Evolutionary conservation across 768 basidiomycete species (phyloP).

Genomic region (Mycena polygramma): DNA sequence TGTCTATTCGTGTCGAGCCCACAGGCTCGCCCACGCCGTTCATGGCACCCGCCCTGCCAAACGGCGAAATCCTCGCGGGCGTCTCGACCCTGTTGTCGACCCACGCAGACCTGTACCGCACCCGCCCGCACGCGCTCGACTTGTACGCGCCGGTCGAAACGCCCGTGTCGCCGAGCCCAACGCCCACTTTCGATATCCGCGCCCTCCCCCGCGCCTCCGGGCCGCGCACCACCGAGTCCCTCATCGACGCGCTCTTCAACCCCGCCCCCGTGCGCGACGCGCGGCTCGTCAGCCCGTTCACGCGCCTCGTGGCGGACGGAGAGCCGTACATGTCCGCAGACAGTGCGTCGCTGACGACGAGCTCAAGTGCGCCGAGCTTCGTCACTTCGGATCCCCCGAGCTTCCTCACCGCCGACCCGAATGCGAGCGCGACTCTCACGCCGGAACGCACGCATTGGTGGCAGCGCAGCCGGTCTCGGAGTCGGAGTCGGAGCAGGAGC

Average conservation of each 20-base stretch:
- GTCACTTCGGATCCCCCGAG: not conserved
- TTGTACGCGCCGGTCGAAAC: conserved; percentile 47
- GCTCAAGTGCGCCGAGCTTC: conserved; percentile 9
- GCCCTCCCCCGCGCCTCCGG: conserved; percentile 68
- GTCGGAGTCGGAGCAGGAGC: conserved; percentile 26
- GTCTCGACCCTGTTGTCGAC: conserved; percentile 67
- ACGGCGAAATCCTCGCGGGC: conserved; percentile 79
- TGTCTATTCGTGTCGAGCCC: conserved; percentile 68
- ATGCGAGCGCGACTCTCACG: conserved; percentile 1
- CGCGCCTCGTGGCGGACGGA: conserved; percentile 45
- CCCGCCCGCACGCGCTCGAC: conserved; percentile 65
- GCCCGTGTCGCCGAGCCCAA: conserved; percentile 21
- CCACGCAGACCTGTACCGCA: conserved; percentile 60
- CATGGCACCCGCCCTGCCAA: conserved; percentile 75
- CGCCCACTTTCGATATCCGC: conserved; percentile 51
- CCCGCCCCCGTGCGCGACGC: conserved; percentile 65
- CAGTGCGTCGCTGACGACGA: not conserved
- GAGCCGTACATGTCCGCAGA: not conserved
- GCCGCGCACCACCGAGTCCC: conserved; percentile 73
- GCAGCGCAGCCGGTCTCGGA: conserved; percentile 8
- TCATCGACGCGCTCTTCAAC: conserved; percentile 88
- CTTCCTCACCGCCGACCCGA: not conserved
- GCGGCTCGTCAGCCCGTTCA: conserved; percentile 57
- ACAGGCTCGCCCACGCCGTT: conserved; percentile 47
- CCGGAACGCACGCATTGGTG: conserved; percentile 15